A percentile compares a stretch with the other conserved stretches of the same genome.
phyloP scores from a whole-genome alignment of 345 rosid species.

The Cardamine occulta region DNA sequence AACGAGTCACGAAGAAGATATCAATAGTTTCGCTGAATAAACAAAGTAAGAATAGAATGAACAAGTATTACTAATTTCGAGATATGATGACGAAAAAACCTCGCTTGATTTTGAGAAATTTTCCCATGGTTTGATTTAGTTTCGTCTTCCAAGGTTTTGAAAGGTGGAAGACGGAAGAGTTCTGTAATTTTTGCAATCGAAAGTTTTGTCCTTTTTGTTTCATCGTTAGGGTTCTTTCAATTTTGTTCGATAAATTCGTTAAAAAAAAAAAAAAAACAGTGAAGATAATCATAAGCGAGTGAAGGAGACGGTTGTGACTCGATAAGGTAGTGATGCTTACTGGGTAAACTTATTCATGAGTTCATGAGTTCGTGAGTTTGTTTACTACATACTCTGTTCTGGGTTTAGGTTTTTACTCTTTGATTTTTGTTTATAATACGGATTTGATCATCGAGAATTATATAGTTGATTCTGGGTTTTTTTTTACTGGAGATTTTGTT shows the following conservation, averaged over 20 bases:
- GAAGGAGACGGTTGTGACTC: conserved; percentile 19
- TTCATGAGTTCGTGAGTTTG: conserved; percentile 9
- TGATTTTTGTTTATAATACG: conserved; percentile 8
- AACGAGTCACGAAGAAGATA: conserved; percentile 40
- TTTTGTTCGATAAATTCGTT: conserved; percentile 26
- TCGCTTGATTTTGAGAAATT: conserved; percentile 9
- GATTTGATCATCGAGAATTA: conserved; percentile 26
- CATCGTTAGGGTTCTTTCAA: conserved; percentile 37
- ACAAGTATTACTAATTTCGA: background rate
- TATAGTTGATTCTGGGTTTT: conserved; percentile 11
- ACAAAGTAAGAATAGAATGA: conserved; percentile 18
- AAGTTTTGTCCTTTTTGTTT: background rate
- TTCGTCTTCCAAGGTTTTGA: conserved; percentile 11
- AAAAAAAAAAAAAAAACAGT: background rate
- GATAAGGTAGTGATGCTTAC: conserved; percentile 37
- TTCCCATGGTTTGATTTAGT: conserved; percentile 16
- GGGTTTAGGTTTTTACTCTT: conserved; percentile 14
- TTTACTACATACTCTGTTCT: conserved; percentile 31
- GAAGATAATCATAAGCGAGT: background rate
- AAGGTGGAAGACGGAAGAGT: background rate
- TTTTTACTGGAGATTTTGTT: conserved; percentile 34
- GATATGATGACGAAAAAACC: conserved; percentile 1
- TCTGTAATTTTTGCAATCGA: background rate
- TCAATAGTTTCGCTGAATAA: conserved; percentile 28
- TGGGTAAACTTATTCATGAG: background rate